Evolutionary conservation across 2,329 filamentous ascomycete species (phyloP).

Genomic region (Endoconidiophora laricicola): DNA sequence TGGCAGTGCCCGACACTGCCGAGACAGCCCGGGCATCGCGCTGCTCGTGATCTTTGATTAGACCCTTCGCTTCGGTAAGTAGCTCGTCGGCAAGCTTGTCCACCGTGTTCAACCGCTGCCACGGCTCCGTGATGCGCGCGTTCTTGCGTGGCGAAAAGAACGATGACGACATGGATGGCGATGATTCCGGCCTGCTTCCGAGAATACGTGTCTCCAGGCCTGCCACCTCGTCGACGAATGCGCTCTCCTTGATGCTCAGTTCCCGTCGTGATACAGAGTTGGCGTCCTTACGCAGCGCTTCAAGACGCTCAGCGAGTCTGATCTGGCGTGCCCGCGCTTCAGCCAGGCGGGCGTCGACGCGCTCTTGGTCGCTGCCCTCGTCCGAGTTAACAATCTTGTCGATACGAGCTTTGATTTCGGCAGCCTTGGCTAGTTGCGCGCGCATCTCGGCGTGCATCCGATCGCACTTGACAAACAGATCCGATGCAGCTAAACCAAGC

Average conservation of each 20-base stretch:
- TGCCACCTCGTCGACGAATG: conserved; percentile 30
- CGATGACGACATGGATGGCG: not conserved
- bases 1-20: conserved; percentile 2
- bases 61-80: conserved; percentile 30
- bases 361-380: conserved; percentile 38
- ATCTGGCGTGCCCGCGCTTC: conserved; percentile 38
- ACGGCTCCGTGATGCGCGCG: conserved; percentile 30
- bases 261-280: conserved; percentile 27
- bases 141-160: conserved; percentile 18
- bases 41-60: conserved; percentile 18
- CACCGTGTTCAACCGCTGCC: conserved; percentile 41
- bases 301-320: conserved; percentile 40
- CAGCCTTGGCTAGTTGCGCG: conserved; percentile 49
- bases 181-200: conserved; percentile 18
- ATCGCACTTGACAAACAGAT: conserved; percentile 56
- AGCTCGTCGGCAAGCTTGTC: conserved; percentile 37
- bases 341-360: conserved; percentile 29
- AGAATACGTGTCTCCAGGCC: conserved; percentile 37
- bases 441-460: conserved; percentile 49
- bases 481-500: conserved; percentile 52
- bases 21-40: conserved; percentile 8
- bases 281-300: conserved; percentile 33
- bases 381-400: conserved; percentile 41
- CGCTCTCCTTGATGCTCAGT: conserved; percentile 28
- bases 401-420: conserved; percentile 47